Percentiles rank a stretch among this genome's conserved stretches.
phyloP scores from a whole-genome alignment of 257 asterid genomes.

The Solanum chiquidenum region DNA sequence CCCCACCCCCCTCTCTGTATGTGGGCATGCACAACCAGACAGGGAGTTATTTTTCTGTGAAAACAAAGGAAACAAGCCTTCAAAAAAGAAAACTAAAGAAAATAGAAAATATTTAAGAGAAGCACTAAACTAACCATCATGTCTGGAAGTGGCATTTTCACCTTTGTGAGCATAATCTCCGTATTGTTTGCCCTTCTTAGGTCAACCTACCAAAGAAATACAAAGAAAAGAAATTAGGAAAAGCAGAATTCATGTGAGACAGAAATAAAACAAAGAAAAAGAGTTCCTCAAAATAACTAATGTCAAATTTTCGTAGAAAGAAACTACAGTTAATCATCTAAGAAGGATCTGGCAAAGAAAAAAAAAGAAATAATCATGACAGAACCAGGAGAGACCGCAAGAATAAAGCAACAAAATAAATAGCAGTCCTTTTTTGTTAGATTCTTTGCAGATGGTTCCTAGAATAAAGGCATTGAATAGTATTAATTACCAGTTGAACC shows the following conservation, averaged over 20 bases:
- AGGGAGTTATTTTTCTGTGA: background rate
- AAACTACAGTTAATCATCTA: background rate
- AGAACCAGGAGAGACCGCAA: background rate
- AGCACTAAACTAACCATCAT: slow-evolving; percentile 67
- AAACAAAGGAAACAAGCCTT: background rate
- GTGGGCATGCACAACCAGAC: background rate
- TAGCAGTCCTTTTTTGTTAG: background rate
- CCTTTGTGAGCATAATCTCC: slow-evolving; percentile 98
- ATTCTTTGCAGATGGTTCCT: background rate
- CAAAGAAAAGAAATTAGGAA: background rate
- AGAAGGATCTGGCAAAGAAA: background rate
- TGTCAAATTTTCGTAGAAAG: background rate
- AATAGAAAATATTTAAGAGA: background rate
- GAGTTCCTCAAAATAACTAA: background rate
- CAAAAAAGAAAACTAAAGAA: background rate
- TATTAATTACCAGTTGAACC: slow-evolving; percentile 71
- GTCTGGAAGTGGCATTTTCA: slow-evolving; percentile 99
- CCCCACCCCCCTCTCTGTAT: background rate
- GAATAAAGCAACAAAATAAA: background rate
- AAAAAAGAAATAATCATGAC: background rate
- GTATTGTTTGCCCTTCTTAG: slow-evolving; percentile 95
- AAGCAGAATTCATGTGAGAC: background rate
- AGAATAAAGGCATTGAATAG: background rate
- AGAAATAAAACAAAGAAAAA: background rate
- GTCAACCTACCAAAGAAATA: slow-evolving; percentile 56